Conservation (phyloP, 805 yeast species). For the Cephaloascus fragrans region DNA sequence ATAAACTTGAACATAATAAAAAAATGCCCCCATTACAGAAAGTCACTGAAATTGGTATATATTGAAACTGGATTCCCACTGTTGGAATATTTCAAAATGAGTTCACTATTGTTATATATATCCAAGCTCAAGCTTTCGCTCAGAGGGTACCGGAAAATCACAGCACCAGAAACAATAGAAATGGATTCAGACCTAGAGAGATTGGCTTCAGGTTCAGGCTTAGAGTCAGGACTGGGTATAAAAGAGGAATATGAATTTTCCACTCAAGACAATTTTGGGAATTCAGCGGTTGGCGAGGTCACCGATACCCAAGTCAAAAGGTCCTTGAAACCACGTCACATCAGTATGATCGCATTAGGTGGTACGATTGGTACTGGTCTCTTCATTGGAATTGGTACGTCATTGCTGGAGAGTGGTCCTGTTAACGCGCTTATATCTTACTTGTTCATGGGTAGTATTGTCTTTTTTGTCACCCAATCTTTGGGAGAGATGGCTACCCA, state of each 20-base stretch:
- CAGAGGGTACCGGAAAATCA: too few species aligned
- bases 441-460: slow-evolving; percentile 55
- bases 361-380: slow-evolving; percentile 78
- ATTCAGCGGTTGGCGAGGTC: slow-evolving; percentile 5
- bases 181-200: not conserved
- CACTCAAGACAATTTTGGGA: not conserved
- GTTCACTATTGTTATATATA: not conserved
- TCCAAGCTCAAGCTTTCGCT: too few species aligned
- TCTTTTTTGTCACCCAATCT: slow-evolving; percentile 57
- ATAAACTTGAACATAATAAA: not conserved
- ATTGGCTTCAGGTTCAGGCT: too few species aligned
- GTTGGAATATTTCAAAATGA: not conserved
- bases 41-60: not conserved
- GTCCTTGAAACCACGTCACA: slow-evolving; percentile 54
- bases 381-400: slow-evolving; percentile 53
- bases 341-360: slow-evolving; percentile 70
- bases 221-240: not conserved
- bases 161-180: not conserved
- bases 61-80: not conserved
- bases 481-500: slow-evolving; percentile 78
- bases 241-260: not conserved
- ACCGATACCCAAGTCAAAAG: slow-evolving; percentile 41
- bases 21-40: not conserved
- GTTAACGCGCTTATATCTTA: slow-evolving; percentile 58
- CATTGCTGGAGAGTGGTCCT: slow-evolving; percentile 55